A percentile compares a stretch with the other conserved stretches of the same genome.
Evolutionary conservation across 1,284 basidiomycete species (phyloP).

Genomic region (Ceratobasidium sp.): DNA sequence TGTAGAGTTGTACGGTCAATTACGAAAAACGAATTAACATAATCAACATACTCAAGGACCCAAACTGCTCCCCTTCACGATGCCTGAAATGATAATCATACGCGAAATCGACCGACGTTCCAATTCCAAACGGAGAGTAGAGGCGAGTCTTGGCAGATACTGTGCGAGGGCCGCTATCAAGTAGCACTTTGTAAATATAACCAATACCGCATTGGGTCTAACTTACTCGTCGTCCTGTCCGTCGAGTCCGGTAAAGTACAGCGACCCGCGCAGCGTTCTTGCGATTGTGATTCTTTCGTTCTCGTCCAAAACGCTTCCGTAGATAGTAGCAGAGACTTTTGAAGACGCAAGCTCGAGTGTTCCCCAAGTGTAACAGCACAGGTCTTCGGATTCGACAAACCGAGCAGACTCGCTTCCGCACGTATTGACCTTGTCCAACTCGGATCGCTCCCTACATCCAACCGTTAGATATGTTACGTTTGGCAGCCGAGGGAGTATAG

Average conservation of each 20-base stretch:
- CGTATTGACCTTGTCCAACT: conserved; percentile 20
- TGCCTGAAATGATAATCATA: not conserved
- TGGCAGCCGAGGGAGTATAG: not conserved
- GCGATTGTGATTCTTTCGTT: conserved; percentile 28
- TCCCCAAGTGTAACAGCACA: conserved; percentile 4
- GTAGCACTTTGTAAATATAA: too few relatives aligned
- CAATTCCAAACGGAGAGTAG: conserved; percentile 8
- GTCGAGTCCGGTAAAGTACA: conserved; percentile 13
- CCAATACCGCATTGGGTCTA: not conserved
- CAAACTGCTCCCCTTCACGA: not conserved
- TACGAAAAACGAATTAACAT: not conserved
- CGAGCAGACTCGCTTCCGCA: not conserved
- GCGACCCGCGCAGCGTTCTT: conserved; percentile 4
- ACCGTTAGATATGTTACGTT: not conserved
- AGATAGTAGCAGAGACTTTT: conserved; percentile 21
- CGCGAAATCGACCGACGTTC: not conserved
- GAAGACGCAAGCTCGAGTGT: not conserved
- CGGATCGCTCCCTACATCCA: conserved; percentile 7
- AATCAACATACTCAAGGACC: not conserved
- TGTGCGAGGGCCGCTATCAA: too few relatives aligned
- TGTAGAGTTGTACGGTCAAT: too few relatives aligned
- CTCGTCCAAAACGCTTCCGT: conserved; percentile 6
- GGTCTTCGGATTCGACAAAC: conserved; percentile 8
- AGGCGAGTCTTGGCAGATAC: not conserved
- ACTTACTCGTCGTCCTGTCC: conserved; percentile 5